These are phyloP conservation scores for Diutina sp. DNA, from an alignment of 1,139 yeast genomes.

Conservation along the genomic window DNA sequence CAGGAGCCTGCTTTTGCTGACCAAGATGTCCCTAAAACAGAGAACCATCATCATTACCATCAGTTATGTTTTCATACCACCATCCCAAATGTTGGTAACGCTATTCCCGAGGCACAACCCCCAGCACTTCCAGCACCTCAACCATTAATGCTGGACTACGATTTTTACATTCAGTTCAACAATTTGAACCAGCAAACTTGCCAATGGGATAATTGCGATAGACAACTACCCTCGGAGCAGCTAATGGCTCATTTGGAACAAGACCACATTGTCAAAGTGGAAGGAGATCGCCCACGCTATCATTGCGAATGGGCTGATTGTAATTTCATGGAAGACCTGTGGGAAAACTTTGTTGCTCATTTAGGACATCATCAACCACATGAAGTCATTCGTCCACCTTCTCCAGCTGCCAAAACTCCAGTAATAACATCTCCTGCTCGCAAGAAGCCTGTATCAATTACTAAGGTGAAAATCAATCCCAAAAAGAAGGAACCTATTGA, in stretches of 20 bases:
- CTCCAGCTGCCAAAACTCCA: background rate
- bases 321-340: slow-evolving; percentile 37
- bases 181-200: background rate
- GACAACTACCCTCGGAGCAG: background rate
- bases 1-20: slow-evolving; percentile 7
- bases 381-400: background rate
- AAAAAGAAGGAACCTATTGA: slow-evolving; percentile 8
- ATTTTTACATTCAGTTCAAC: slow-evolving; percentile 30
- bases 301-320: slow-evolving; percentile 73
- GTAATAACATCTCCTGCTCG: background rate
- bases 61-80: slow-evolving; percentile 36
- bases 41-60: slow-evolving; percentile 17
- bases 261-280: background rate
- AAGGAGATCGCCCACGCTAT: slow-evolving; percentile 8
- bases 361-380: slow-evolving; percentile 38
- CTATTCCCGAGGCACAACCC: slow-evolving; percentile 4
- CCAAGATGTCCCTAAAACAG: background rate
- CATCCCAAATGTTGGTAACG: slow-evolving; percentile 15
- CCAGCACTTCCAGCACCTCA: slow-evolving; percentile 4
- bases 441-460: slow-evolving; percentile 5
- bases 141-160: slow-evolving; percentile 16
- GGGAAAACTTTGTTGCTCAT: slow-evolving; percentile 46
- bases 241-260: background rate
- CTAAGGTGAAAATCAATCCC: slow-evolving; percentile 4
- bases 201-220: background rate